phyloP scores from a whole-genome alignment of 352 stramenopile species.

The Globisporangium splendens region DNA sequence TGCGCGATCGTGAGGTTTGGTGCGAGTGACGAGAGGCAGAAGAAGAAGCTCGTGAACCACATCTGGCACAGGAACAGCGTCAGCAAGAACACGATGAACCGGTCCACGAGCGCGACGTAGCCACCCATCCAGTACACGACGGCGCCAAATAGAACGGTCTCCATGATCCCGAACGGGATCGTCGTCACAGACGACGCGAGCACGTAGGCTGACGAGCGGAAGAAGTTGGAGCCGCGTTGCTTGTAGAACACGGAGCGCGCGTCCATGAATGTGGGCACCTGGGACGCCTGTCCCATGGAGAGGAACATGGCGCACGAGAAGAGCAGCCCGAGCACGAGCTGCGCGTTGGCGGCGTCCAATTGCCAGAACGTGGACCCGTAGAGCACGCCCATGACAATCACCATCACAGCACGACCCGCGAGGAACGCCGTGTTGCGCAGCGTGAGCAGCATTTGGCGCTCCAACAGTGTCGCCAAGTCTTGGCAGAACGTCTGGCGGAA shows the following conservation, averaged over 20 bases:
- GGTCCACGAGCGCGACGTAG: conserved; percentile 37
- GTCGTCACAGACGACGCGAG: conserved; percentile 47
- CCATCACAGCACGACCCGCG: conserved; percentile 42
- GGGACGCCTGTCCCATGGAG: conserved; percentile 71
- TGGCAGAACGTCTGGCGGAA: conserved; percentile 55
- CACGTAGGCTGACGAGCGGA: conserved; percentile 77
- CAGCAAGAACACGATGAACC: conserved; percentile 62
- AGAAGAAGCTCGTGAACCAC: conserved; percentile 68
- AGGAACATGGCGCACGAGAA: conserved; percentile 89
- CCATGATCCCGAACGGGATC: conserved; percentile 54
- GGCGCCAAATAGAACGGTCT: conserved; percentile 82
- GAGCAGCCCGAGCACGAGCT: conserved; percentile 78
- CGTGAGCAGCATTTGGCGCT: conserved; percentile 70
- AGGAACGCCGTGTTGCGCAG: conserved; percentile 49
- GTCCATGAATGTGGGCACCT: conserved; percentile 81
- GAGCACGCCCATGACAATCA: conserved; percentile 58
- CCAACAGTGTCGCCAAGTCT: conserved; percentile 38
- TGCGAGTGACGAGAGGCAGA: conserved; percentile 42
- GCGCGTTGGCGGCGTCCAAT: conserved; percentile 43
- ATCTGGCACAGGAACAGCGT: conserved; percentile 68
- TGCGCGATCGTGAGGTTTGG: conserved; percentile 57
- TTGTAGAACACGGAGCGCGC: conserved; percentile 85
- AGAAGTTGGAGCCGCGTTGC: conserved; percentile 87
- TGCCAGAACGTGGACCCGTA: conserved; percentile 71
- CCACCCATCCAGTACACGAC: conserved; percentile 90